These are phyloP conservation scores for Hordeum pubiflorum DNA, from an alignment of 202 grass and related monocot genomes.

Conservation along the genomic window DNA sequence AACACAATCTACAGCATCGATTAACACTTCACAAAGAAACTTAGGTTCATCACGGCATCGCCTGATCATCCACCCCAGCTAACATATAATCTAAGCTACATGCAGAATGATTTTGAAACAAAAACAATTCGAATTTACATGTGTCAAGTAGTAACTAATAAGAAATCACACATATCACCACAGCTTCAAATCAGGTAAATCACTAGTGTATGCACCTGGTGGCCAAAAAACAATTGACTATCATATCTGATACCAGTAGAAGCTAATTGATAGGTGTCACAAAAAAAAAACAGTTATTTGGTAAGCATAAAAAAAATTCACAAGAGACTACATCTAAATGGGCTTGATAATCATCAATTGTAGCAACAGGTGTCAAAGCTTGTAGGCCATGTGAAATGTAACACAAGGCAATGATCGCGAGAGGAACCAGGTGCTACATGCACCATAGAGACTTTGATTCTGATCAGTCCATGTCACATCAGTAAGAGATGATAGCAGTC, in stretches of 20 bases:
- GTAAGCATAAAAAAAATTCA: conserved; percentile 2
- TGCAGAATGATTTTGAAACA: conserved; percentile 6
- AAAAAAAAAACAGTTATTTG: background rate
- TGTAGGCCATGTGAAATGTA: background rate
- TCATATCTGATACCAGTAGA: background rate
- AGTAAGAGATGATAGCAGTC: background rate
- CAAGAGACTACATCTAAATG: conserved; percentile 15
- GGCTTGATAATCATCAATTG: background rate
- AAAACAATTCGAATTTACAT: background rate
- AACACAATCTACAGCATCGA: background rate
- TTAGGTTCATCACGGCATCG: background rate
- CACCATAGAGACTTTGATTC: conserved; percentile 1
- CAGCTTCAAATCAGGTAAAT: conserved; percentile 17
- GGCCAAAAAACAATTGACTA: background rate
- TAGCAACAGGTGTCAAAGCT: background rate
- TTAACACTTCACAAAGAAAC: background rate
- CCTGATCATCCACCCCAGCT: conserved; percentile 5
- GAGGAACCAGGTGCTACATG: background rate
- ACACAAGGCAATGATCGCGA: background rate
- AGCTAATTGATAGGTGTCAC: background rate
- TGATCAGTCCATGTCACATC: background rate
- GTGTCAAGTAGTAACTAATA: background rate
- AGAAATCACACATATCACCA: background rate
- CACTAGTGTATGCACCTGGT: background rate
- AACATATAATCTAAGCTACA: background rate